phyloP scores from a whole-genome alignment of 192 early-diverging fungal genomes.

The Linnemannia zychae region DNA sequence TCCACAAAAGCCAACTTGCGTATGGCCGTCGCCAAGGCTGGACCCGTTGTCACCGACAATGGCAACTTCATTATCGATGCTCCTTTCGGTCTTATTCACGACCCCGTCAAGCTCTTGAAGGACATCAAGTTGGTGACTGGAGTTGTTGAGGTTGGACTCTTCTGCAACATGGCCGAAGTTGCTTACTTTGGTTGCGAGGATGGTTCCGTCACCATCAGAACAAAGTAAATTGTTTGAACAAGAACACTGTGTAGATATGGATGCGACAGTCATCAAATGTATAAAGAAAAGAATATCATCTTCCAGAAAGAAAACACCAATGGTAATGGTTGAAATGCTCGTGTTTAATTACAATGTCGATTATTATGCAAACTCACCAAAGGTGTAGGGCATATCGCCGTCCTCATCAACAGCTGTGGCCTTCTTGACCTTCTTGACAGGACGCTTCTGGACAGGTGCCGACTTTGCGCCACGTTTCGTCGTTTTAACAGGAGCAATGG shows the following conservation, averaged over 20 bases:
- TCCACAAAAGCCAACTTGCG: conserved; percentile 75
- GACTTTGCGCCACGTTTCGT: conserved; percentile 8
- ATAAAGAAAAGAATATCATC: background rate
- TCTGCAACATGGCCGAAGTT: conserved; percentile 85
- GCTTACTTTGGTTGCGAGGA: conserved; percentile 91
- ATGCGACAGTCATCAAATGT: background rate
- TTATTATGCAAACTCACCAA: conserved; percentile 1
- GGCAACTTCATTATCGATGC: conserved; percentile 95
- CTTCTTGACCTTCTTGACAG: conserved; percentile 12
- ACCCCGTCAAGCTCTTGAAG: conserved; percentile 62
- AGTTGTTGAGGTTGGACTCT: conserved; percentile 94
- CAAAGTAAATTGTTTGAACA: conserved; percentile 19
- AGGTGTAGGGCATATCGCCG: conserved; percentile 4
- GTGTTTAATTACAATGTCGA: no score
- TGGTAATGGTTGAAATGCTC: background rate
- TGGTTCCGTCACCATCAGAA: conserved; percentile 69
- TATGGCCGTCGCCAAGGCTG: conserved; percentile 91
- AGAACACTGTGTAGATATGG: background rate
- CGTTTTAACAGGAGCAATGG: background rate
- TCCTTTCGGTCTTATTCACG: conserved; percentile 80
- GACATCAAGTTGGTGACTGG: conserved; percentile 85
- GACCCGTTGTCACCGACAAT: conserved; percentile 94
- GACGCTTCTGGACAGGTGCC: background rate
- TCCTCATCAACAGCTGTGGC: background rate
- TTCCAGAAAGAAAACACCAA: background rate